These are phyloP conservation scores for Acanthamoeba pearcei DNA, from an alignment of 208 protist genomes.

Conservation along the genomic window DNA sequence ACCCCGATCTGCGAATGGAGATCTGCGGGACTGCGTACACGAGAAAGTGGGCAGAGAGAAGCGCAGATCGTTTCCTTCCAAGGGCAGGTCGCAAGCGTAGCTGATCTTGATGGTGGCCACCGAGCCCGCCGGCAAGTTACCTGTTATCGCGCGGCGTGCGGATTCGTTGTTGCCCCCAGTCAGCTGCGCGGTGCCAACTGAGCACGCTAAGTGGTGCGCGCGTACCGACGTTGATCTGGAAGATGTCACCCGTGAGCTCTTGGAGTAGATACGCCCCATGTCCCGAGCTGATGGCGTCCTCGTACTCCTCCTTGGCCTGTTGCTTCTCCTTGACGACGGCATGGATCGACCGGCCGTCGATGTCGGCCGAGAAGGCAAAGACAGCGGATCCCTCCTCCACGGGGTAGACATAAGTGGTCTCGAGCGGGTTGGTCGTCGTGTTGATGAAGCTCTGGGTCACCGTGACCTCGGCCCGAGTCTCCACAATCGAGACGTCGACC, in stretches of 20 bases:
- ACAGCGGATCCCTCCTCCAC: slow-evolving; percentile 15
- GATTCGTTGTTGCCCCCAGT: slow-evolving; percentile 8
- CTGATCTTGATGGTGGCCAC: not conserved
- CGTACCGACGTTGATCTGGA: slow-evolving; percentile 50
- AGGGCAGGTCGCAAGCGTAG: not conserved
- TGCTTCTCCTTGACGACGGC: slow-evolving; percentile 40
- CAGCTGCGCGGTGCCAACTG: not conserved
- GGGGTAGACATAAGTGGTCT: slow-evolving; percentile 27
- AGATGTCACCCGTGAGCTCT: not conserved
- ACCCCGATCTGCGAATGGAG: not conserved
- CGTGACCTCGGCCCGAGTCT: not conserved
- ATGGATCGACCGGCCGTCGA: not conserved
- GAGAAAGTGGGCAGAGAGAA: slow-evolving; percentile 34
- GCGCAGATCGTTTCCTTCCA: not conserved
- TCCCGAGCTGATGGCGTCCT: slow-evolving; percentile 34
- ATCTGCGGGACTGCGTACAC: not conserved
- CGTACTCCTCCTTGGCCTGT: slow-evolving; percentile 8
- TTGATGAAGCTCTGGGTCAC: not conserved
- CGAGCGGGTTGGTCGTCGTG: not conserved
- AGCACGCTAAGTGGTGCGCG: not conserved
- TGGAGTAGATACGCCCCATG: slow-evolving; percentile 24
- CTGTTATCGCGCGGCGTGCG: not conserved
- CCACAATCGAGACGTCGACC: slow-evolving; percentile 1
- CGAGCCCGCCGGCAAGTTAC: slow-evolving; percentile 24
- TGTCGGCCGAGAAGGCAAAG: not conserved